Conservation (phyloP, 371 early-diverging fungal genomes). For the Rhizomucor miehei region DNA sequence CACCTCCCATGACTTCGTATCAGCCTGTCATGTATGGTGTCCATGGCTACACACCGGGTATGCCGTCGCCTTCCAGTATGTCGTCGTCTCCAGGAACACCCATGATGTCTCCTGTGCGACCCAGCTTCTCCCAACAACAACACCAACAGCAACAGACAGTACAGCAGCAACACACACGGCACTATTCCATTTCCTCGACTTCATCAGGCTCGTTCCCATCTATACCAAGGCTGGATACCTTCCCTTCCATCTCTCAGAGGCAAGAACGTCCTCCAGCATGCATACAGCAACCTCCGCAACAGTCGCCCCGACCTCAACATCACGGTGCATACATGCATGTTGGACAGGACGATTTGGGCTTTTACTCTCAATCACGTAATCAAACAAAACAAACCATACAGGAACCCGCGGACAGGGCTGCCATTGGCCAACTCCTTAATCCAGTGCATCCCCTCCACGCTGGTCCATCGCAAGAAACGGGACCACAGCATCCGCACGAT, state of each 20-base stretch:
- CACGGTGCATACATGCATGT: conserved; percentile 1
- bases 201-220: conserved; percentile 15
- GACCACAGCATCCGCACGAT: conserved; percentile 2
- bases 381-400: conserved; percentile 5
- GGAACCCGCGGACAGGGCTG: conserved; percentile 14
- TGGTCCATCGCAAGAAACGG: conserved; percentile 1
- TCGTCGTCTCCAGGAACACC: conserved; percentile 37
- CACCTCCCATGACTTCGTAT: conserved; percentile 13
- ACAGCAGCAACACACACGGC: conserved; percentile 12
- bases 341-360: conserved; percentile 1
- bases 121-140: conserved; percentile 23
- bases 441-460: conserved; percentile 38
- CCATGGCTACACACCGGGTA: conserved; percentile 16
- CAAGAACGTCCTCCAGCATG: conserved; percentile 9
- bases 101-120: conserved; percentile 32
- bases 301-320: conserved; percentile 3
- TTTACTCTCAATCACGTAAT: background rate
- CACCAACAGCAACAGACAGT: conserved; percentile 1
- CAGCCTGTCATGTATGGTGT: conserved; percentile 14
- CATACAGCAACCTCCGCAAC: conserved; percentile 9
- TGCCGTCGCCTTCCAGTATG: conserved; percentile 33
- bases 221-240: conserved; percentile 21
- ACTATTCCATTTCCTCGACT: conserved; percentile 24
- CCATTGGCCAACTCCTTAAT: conserved; percentile 37
- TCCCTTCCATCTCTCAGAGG: conserved; percentile 11